Evolutionary conservation across 2,329 filamentous ascomycete genomes (phyloP).

Genomic region (Ophiostoma angusticollis): DNA sequence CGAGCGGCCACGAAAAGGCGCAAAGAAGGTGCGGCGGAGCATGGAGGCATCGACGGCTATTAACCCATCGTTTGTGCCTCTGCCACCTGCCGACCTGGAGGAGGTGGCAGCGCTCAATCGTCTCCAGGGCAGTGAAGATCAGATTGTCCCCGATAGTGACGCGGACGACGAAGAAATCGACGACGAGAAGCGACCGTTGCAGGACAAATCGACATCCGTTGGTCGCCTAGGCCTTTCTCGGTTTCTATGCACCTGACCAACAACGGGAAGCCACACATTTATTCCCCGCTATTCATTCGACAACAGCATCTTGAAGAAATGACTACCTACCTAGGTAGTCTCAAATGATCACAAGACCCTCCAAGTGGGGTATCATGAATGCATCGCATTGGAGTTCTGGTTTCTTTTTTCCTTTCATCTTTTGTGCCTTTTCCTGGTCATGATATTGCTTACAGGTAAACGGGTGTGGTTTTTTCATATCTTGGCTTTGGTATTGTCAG

Average conservation of each 20-base stretch:
- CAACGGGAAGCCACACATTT: neutral
- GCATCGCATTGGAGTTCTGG: neutral
- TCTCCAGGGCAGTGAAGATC: slow-evolving; percentile 41
- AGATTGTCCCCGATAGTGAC: slow-evolving; percentile 41
- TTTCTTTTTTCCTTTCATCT: neutral
- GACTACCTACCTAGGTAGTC: too few species aligned
- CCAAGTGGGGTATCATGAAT: neutral
- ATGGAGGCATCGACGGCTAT: slow-evolving; percentile 20
- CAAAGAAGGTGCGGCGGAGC: slow-evolving; percentile 13
- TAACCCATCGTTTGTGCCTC: slow-evolving; percentile 41
- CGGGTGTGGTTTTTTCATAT: neutral
- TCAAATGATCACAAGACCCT: too few species aligned
- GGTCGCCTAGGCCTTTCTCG: slow-evolving; percentile 33
- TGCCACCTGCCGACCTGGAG: slow-evolving; percentile 39
- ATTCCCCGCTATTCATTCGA: neutral
- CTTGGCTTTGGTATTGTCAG: neutral
- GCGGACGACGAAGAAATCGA: slow-evolving; percentile 27
- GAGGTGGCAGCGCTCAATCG: slow-evolving; percentile 40
- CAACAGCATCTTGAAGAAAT: neutral
- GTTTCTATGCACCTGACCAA: slow-evolving; percentile 28
- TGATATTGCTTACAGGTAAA: too few species aligned
- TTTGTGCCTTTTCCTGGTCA: neutral
- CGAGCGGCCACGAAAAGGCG: neutral
- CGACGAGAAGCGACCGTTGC: neutral
- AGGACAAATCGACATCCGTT: neutral